Evolutionary conservation across 371 early-diverging fungal genomes (phyloP), one percentile per base, ranked within the genome.

Genomic region (Syncephalastrum contaminatum): DNA sequence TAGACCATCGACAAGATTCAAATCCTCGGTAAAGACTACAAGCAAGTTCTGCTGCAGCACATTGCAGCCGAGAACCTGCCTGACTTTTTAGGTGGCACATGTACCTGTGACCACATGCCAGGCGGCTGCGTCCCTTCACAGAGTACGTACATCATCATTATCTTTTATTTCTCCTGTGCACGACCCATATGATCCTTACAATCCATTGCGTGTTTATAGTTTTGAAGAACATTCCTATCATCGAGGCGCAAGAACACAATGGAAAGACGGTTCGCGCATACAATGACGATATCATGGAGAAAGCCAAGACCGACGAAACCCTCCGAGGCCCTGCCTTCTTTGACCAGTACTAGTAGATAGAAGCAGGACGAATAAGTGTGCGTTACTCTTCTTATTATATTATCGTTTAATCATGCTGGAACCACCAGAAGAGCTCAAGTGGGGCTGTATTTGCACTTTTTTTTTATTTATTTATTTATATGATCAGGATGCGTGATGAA

Each of bases 21-120:
- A 50, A 91, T 93, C 19, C 67, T 89, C 15, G 90, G 90, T 19
- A 73, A 80, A 46, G 84, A 91, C 60, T 87, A 77, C 55, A 67
- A 85, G 51, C 67, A 81, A 1, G 69, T 79, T 4, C 73, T 94
- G 46, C 66, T 90, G 49, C 54, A 87, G 20, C 84, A 93, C 60
- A 88, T 94, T 30, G 80, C 83, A n/a, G 80, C 85, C 1, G 87
- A 88, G 42, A 89, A 84, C 52, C 63, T 94, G 10, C 94, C 94
- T 20, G 55, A 68, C 15, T 90, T 88, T 53, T 66, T 92, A 21
- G 94, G 94, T 20, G 94, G 94, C 19, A 64, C 70, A 4, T 94
- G 94, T 53, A 83, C 80, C 12, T 93, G 92, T 68, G 70, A 77
- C 20, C 92, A 93, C 59, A 88, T 93, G 85, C 83, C 87, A 7